phyloP scores from a whole-genome alignment of 1,284 basidiomycete genomes.

The Cutaneotrichosporon dermatis region DNA sequence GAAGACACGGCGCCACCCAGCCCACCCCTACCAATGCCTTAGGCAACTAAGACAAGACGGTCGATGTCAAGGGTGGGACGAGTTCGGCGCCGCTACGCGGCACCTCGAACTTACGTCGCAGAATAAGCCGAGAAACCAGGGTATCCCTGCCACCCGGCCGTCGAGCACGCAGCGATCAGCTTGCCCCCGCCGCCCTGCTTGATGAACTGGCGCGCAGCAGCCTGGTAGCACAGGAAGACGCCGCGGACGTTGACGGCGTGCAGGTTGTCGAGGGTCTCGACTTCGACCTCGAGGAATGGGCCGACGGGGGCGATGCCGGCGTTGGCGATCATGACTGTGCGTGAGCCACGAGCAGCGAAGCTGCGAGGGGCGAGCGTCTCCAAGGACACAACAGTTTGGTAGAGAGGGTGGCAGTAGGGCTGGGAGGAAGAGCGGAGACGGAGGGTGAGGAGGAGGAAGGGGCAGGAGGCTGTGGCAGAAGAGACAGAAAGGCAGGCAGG shows the following conservation, averaged over 20 bases:
- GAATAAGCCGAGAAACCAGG: constrained; percentile 34
- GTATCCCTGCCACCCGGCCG: constrained; percentile 9
- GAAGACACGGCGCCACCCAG: too few species aligned
- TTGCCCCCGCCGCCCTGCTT: constrained; percentile 51
- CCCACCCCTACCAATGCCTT: too few species aligned
- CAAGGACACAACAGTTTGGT: too few species aligned
- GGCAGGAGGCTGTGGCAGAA: too few species aligned
- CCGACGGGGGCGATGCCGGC: constrained; percentile 48
- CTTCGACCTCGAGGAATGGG: constrained; percentile 42
- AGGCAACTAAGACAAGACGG: too few species aligned
- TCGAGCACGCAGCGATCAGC: constrained; percentile 39
- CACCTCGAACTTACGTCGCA: not conserved
- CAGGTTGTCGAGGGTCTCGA: constrained; percentile 38
- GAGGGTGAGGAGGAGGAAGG: too few species aligned
- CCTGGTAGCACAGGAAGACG: constrained; percentile 48
- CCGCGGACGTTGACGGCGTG: constrained; percentile 47
- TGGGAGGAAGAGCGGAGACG: too few species aligned
- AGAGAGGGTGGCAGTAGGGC: too few species aligned
- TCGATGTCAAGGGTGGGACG: too few species aligned
- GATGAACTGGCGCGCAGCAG: constrained; percentile 52
- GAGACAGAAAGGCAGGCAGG: too few species aligned
- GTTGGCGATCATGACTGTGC: constrained; percentile 49
- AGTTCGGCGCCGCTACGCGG: too few species aligned
- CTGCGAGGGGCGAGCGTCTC: not conserved
- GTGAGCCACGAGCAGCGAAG: not conserved